Evolutionary conservation across 2,329 filamentous ascomycete species (phyloP).

Genomic region (Exophiala phaeomuriformis): DNA sequence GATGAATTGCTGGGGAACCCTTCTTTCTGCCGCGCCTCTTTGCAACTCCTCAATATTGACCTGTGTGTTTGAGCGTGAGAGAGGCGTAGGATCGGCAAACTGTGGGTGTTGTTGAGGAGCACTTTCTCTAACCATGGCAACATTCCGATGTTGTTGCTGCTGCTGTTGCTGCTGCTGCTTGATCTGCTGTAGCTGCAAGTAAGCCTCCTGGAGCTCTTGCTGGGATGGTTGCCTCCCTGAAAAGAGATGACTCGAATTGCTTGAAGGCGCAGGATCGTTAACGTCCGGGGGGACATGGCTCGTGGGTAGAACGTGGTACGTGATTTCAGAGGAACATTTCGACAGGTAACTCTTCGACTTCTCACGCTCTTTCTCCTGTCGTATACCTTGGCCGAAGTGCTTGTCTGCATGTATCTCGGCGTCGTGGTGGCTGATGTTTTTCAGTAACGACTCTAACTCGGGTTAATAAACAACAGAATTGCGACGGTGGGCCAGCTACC

Average conservation of each 20-base stretch:
- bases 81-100: conserved; percentile 36
- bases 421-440: conserved; percentile 42
- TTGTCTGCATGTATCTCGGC: conserved; percentile 37
- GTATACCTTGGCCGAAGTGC: conserved; percentile 42
- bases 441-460: conserved; percentile 15
- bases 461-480: conserved; percentile 4
- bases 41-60: conserved; percentile 35
- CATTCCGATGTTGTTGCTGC: conserved; percentile 43
- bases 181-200: conserved; percentile 46
- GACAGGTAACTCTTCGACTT: conserved; percentile 57
- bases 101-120: conserved; percentile 53
- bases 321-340: conserved; percentile 61
- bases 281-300: conserved; percentile 52
- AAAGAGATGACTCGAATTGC: conserved; percentile 35
- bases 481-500: conserved; percentile 27
- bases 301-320: conserved; percentile 60
- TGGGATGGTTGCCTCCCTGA: conserved; percentile 47
- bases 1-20: conserved; percentile 38
- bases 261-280: conserved; percentile 37
- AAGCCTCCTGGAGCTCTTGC: conserved; percentile 53
- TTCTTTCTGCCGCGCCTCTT: conserved; percentile 37
- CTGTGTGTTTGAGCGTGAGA: conserved; percentile 38
- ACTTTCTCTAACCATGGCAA: conserved; percentile 45
- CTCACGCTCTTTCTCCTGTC: conserved; percentile 53
- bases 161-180: conserved; percentile 39